Percentiles rank a stretch among this genome's conserved stretches.
Evolutionary conservation across 306 rosid species (phyloP).

Genomic region (Glycine latifolia): DNA sequence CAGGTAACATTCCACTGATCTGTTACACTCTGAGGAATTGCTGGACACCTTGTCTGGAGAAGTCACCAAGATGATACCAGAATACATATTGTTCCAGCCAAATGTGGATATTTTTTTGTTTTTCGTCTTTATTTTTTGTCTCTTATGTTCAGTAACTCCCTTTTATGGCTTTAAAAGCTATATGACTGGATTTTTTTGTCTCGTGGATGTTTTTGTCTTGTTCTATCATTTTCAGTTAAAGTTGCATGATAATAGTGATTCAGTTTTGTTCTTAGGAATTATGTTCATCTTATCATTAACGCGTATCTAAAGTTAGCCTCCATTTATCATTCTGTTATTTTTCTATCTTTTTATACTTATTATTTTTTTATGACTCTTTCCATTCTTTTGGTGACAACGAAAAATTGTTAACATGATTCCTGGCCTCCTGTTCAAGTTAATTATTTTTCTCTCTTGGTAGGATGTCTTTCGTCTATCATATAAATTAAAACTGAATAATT

Average conservation of each 20-base stretch:
- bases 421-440: not conserved
- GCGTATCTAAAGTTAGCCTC: not conserved
- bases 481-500: not conserved
- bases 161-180: conserved; percentile 46
- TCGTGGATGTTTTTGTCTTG: conserved; percentile 52
- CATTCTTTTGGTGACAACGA: no score
- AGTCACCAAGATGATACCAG: conserved; percentile 56
- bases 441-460: not conserved
- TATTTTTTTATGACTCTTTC: not conserved
- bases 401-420: not conserved
- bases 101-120: conserved; percentile 59
- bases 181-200: conserved; percentile 49
- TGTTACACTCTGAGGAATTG: conserved; percentile 57
- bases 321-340: not conserved
- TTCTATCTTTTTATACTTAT: not conserved
- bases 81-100: conserved; percentile 63
- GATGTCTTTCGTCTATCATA: not conserved
- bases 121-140: conserved; percentile 22
- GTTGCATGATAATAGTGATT: conserved; percentile 46
- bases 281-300: conserved; percentile 3
- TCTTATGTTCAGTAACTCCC: conserved; percentile 33
- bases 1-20: conserved; percentile 60
- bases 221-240: conserved; percentile 43
- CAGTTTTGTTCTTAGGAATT: conserved; percentile 27
- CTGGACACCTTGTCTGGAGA: conserved; percentile 62